Evolutionary conservation across 2,329 filamentous ascomycete species (phyloP).

Genomic region (Hortaea sp.): DNA sequence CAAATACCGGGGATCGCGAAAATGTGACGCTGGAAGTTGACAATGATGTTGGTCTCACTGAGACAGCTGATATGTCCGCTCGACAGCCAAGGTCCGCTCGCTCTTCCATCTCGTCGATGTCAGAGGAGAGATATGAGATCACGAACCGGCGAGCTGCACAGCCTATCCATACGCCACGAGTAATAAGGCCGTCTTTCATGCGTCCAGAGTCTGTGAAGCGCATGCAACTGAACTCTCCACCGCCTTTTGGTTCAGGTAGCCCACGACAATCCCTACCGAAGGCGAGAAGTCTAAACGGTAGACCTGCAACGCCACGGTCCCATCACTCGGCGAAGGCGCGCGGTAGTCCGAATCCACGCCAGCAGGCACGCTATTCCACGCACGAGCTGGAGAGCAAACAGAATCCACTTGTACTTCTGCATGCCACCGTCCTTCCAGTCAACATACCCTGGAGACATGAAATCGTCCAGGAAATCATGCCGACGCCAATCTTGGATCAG

Average conservation of each 20-base stretch:
- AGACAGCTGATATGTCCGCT: constrained; percentile 9
- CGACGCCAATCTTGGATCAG: constrained; percentile 43
- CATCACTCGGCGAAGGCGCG: constrained; percentile 24
- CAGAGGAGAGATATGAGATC: constrained; percentile 20
- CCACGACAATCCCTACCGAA: constrained; percentile 20
- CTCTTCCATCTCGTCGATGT: constrained; percentile 23
- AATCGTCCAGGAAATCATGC: constrained; percentile 41
- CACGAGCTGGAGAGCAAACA: constrained; percentile 10
- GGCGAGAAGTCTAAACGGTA: constrained; percentile 24
- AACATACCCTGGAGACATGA: constrained; percentile 50
- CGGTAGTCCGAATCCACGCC: constrained; percentile 45
- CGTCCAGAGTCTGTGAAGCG: constrained; percentile 60
- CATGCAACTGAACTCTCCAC: constrained; percentile 61
- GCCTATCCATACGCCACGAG: constrained; percentile 44
- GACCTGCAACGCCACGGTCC: constrained; percentile 39
- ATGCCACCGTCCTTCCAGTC: constrained; percentile 65
- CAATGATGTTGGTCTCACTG: background rate
- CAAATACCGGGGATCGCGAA: background rate
- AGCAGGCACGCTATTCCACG: constrained; percentile 5
- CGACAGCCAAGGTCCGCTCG: constrained; percentile 18
- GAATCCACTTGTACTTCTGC: constrained; percentile 63
- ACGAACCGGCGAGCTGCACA: constrained; percentile 16
- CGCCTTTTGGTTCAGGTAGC: constrained; percentile 44
- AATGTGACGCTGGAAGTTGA: background rate
- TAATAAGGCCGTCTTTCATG: constrained; percentile 53